Evolutionary conservation across 202 grass and related monocot genomes (phyloP), one percentile per base, ranked within the genome.

Genomic region (Miscanthus sacchariflorus): DNA sequence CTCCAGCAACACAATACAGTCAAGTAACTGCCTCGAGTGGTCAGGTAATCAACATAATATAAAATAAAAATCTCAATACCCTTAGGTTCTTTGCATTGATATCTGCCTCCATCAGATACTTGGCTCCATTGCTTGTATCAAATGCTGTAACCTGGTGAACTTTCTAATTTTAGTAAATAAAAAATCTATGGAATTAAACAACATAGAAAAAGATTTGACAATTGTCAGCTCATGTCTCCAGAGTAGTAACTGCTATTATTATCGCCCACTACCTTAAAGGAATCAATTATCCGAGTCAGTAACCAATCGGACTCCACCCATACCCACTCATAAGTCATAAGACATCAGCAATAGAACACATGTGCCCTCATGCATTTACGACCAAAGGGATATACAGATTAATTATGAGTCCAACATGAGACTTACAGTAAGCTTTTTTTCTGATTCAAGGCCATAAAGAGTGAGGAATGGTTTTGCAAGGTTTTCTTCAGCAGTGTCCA

Each of bases 381-480:
- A 9, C 17, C 3, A 87, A 78, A 90, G 12, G 42, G 21, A 24
- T 25, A 69, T 12, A 48, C 18, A 61, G 8, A 70, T 74, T 67
- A 84, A 76, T 69, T 39, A 11, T 52, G 28, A 48, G 21, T 68
- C 11, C 46, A 86, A 81, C 46, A 54, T 80, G 52, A 71, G 42
- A 92, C 91, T 80, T 82, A 99, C 97, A 85, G 92, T 93, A 59
- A 86, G 90, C 54, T 90, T 89, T 43, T 90, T 91, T 86, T 93
- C 94, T 5, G 92, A 80, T 89, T 99, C 94, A 52, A 91, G 84
- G 52, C 93, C 94, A 86, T 91, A 99, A 63, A 99, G 90, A 78
- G 88, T 86, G 28, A 99, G 81, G 89, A 99, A 99, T 78, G 96
- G 96, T 81, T 96, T 99, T 86, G 96, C 92, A 95, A 96, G 94